Evolutionary conservation across 2,329 filamentous ascomycete species (phyloP).

Genomic region (Lizonia empirigonia): DNA sequence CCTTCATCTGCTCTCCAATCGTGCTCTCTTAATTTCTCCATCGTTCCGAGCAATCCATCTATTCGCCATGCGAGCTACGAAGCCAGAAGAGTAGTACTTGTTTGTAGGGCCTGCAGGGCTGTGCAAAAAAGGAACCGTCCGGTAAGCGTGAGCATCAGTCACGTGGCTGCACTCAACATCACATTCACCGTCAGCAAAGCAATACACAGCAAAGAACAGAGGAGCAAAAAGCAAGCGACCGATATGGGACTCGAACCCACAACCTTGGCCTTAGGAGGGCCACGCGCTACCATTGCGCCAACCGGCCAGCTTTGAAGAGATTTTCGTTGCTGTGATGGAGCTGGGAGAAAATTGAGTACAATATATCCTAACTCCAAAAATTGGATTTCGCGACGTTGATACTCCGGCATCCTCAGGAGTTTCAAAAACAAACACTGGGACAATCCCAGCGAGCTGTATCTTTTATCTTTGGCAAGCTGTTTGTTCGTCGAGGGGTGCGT

Average conservation of each 20-base stretch:
- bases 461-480: neutral
- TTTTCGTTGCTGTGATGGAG: conserved; percentile 11
- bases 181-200: neutral
- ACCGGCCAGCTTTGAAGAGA: conserved; percentile 30
- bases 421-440: neutral
- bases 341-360: neutral
- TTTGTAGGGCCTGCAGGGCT: neutral
- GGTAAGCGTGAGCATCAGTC: neutral
- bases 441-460: neutral
- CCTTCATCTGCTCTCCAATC: no score
- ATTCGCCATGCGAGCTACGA: no score
- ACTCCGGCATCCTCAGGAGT: neutral
- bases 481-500: neutral
- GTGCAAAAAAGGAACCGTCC: neutral
- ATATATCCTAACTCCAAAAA: neutral
- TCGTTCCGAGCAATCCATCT: no score
- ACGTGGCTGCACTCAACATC: neutral
- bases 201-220: conserved; percentile 47
- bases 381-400: neutral
- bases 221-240: conserved; percentile 30
- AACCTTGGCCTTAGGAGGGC: conserved; percentile 49
- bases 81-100: no score
- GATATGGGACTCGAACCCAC: conserved; percentile 48
- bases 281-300: conserved; percentile 50
- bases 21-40: no score